Evolutionary conservation across 2,329 filamentous ascomycete genomes (phyloP).

Genomic region (Escovopsis sp.): DNA sequence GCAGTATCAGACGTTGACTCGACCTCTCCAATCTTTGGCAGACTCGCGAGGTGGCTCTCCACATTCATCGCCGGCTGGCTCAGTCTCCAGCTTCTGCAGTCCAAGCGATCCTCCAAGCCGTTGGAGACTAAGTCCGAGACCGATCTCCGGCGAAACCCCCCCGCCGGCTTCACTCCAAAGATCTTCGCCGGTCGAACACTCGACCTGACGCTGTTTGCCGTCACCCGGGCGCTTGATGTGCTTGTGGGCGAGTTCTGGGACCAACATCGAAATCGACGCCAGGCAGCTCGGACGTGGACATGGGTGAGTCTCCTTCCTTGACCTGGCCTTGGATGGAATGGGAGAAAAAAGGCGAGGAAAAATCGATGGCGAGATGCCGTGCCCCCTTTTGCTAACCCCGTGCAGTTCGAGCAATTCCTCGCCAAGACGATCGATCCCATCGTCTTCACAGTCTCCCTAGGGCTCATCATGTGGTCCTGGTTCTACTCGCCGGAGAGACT

Average conservation of each 20-base stretch:
- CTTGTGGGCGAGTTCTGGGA: constrained; percentile 52
- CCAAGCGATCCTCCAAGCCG: constrained; percentile 31
- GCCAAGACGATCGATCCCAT: constrained; percentile 42
- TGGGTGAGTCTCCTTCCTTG: constrained; percentile 25
- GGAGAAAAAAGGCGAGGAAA: no score
- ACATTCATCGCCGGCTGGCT: constrained; percentile 44
- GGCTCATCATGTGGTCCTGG: constrained; percentile 80
- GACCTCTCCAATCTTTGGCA: constrained; percentile 12
- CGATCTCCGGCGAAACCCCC: constrained; percentile 8
- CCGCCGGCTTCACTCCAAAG: constrained; percentile 9
- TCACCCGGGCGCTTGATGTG: constrained; percentile 58
- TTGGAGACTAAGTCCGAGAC: constrained; percentile 23
- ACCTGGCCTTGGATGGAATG: no score
- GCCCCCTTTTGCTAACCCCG: constrained; percentile 6
- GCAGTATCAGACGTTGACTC: constrained; percentile 2
- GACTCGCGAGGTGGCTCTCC: constrained; percentile 42
- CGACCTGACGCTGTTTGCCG: constrained; percentile 68
- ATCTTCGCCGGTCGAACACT: constrained; percentile 54
- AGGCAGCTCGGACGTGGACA: constrained; percentile 32
- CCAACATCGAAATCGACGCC: constrained; percentile 28
- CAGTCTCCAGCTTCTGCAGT: constrained; percentile 42
- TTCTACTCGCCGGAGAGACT: constrained; percentile 60
- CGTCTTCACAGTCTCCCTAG: constrained; percentile 57
- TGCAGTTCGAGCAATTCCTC: constrained; percentile 19
- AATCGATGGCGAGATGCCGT: no score